Percentiles rank a stretch among this genome's conserved stretches.
phyloP scores from a whole-genome alignment of 1,284 basidiomycete species.

The Papiliotrema laurentii region DNA sequence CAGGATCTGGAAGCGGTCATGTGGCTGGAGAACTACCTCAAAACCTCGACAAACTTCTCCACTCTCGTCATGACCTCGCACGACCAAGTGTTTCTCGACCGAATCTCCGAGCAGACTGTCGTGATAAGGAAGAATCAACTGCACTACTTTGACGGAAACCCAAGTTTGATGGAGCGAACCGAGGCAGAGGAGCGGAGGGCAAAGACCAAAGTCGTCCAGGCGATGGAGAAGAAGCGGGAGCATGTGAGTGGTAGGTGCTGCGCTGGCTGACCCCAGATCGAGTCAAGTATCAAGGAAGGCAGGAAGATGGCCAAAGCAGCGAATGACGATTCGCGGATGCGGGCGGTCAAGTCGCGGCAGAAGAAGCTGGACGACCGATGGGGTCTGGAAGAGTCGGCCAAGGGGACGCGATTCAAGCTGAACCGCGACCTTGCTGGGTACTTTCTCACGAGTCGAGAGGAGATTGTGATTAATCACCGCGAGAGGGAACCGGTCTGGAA shows the following conservation, averaged over 20 bases:
- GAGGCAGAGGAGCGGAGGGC: conserved; percentile 54
- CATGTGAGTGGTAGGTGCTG: conserved; percentile 37
- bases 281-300: conserved; percentile 52
- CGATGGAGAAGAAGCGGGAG: conserved; percentile 56
- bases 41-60: conserved; percentile 46
- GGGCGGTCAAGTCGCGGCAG: conserved; percentile 58
- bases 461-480: conserved; percentile 48
- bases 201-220: conserved; percentile 55
- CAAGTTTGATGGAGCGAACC: conserved; percentile 54
- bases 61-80: conserved; percentile 64
- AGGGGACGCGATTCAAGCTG: conserved; percentile 59
- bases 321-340: conserved; percentile 27
- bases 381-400: conserved; percentile 54
- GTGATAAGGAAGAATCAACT: conserved; percentile 59
- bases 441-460: conserved; percentile 51
- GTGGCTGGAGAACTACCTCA: conserved; percentile 57
- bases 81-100: conserved; percentile 65
- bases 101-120: conserved; percentile 63
- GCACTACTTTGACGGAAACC: conserved; percentile 58
- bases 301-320: background rate
- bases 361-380: conserved; percentile 62
- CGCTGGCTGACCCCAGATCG: conserved; percentile 31
- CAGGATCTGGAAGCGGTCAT: conserved; percentile 46
- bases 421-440: conserved; percentile 59
- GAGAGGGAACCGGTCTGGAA: conserved; percentile 54